A percentile compares a stretch with the other conserved stretches of the same genome.
phyloP scores from a whole-genome alignment of 2,329 filamentous ascomycete genomes.

The Sclerotinia nivalis region DNA sequence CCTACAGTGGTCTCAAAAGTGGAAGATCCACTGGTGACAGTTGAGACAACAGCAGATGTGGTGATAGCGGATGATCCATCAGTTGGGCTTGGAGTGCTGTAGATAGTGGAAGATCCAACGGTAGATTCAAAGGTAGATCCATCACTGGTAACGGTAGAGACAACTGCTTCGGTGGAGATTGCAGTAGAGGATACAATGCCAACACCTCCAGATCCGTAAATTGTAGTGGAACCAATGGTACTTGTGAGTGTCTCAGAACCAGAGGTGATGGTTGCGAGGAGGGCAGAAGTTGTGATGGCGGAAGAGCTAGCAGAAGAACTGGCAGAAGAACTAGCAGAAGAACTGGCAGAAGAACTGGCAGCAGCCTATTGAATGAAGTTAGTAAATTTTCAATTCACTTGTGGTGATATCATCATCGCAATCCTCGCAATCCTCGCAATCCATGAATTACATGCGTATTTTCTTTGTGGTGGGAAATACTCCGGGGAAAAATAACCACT shows the following conservation, averaged over 20 bases:
- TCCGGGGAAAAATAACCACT: background rate
- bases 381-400: slow-evolving; percentile 15
- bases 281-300: slow-evolving; percentile 32
- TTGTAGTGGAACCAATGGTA: slow-evolving; percentile 31
- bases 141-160: slow-evolving; percentile 32
- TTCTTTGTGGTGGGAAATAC: background rate
- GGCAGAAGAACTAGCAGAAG: slow-evolving; percentile 26
- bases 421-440: background rate
- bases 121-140: slow-evolving; percentile 33
- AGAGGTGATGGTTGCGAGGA: slow-evolving; percentile 27
- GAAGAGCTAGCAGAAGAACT: slow-evolving; percentile 28
- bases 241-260: slow-evolving; percentile 28
- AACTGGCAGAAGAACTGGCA: slow-evolving; percentile 27
- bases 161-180: slow-evolving; percentile 36
- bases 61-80: slow-evolving; percentile 24
- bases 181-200: slow-evolving; percentile 21
- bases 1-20: slow-evolving; percentile 29
- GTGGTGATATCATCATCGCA: background rate
- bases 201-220: slow-evolving; percentile 27
- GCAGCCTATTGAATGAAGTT: slow-evolving; percentile 8
- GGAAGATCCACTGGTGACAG: slow-evolving; percentile 28
- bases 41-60: slow-evolving; percentile 28
- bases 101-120: slow-evolving; percentile 36
- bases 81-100: slow-evolving; percentile 20
- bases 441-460: background rate